Evolutionary conservation across 352 stramenopile species (phyloP).

Genomic region (Globisporangium rhizosaccharum): DNA sequence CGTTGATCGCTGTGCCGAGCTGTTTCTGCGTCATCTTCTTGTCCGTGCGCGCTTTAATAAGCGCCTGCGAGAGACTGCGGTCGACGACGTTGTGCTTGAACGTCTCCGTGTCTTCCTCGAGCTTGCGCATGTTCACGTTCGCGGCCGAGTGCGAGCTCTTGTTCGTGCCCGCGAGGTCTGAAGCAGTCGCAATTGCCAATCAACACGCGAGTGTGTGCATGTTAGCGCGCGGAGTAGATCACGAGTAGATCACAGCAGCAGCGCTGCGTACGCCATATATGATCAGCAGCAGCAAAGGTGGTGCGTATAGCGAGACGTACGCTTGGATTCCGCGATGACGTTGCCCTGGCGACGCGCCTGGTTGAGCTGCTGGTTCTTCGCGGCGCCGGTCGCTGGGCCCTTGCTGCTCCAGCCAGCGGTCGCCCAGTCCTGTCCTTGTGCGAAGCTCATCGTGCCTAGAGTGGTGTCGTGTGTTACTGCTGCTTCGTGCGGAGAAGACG

Average conservation of each 20-base stretch:
- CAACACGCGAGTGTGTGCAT: neutral
- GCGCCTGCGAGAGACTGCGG: conserved; percentile 85
- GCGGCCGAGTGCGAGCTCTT: conserved; percentile 79
- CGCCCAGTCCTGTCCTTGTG: conserved; percentile 76
- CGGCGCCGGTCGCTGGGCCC: conserved; percentile 42
- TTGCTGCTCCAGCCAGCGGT: conserved; percentile 72
- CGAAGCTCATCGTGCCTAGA: conserved; percentile 46
- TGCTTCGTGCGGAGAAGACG: conserved; percentile 1
- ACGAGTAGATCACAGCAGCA: neutral
- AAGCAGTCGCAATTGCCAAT: neutral
- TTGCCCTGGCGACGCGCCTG: conserved; percentile 61
- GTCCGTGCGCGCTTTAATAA: conserved; percentile 93
- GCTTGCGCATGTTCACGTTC: conserved; percentile 84
- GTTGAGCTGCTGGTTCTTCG: conserved; percentile 70
- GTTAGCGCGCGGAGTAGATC: neutral
- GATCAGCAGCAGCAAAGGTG: no score
- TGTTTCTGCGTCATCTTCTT: conserved; percentile 99
- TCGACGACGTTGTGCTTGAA: conserved; percentile 89
- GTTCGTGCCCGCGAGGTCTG: conserved; percentile 75
- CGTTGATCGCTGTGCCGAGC: conserved; percentile 92
- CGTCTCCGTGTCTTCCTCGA: conserved; percentile 88
- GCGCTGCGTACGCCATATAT: no score
- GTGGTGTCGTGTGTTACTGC: conserved; percentile 4
- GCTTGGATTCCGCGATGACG: conserved; percentile 68
- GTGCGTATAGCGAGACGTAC: conserved; percentile 27